Percentiles rank a stretch among this genome's conserved stretches.
phyloP scores from a whole-genome alignment of 2,329 filamentous ascomycete species.

The Colletotrichum coccodes region DNA sequence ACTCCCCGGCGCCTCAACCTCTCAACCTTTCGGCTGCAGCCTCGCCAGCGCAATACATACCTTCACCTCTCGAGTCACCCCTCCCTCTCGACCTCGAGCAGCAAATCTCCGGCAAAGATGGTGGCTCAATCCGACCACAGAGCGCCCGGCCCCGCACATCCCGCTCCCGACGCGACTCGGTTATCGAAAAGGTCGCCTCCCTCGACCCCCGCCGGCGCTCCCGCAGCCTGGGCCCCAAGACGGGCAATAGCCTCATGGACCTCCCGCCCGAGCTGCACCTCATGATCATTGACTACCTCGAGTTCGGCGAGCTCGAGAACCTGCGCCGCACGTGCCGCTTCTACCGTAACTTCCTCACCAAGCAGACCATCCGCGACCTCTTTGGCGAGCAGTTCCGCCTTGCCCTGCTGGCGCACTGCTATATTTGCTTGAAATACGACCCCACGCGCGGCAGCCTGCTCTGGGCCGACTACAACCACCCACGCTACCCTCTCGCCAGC shows the following conservation, averaged over 20 bases:
- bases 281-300: conserved; percentile 50
- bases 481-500: conserved; percentile 49
- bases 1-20: conserved; percentile 24
- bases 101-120: conserved; percentile 19
- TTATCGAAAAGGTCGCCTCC: conserved; percentile 32
- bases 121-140: conserved; percentile 18
- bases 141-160: conserved; percentile 30
- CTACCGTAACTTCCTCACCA: conserved; percentile 47
- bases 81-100: conserved; percentile 26
- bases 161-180: conserved; percentile 28
- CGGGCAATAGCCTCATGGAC: conserved; percentile 40
- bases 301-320: conserved; percentile 54
- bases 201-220: conserved; percentile 29
- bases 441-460: conserved; percentile 44
- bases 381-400: conserved; percentile 46
- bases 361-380: conserved; percentile 46
- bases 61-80: conserved; percentile 29
- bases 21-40: conserved; percentile 25
- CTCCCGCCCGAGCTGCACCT: conserved; percentile 55
- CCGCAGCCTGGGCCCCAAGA: conserved; percentile 19
- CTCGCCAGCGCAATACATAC: conserved; percentile 19
- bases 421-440: conserved; percentile 49
- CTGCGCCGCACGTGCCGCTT: conserved; percentile 52
- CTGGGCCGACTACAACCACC: conserved; percentile 40
- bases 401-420: conserved; percentile 51